phyloP scores from a whole-genome alignment of 805 yeast species.

The Hanseniaspora clermontiae region DNA sequence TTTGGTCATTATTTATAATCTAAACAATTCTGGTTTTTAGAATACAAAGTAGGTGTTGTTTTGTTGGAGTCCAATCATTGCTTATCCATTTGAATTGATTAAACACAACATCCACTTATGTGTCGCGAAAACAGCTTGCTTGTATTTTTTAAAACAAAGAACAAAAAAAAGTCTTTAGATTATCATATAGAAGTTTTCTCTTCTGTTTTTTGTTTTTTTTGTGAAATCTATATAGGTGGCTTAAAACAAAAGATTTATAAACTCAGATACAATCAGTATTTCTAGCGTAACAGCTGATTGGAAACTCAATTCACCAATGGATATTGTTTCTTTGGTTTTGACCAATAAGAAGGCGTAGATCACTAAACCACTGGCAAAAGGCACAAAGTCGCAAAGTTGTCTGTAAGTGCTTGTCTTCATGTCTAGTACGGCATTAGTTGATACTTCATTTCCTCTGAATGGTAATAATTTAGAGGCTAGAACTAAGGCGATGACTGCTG shows the following conservation, averaged over 20 bases:
- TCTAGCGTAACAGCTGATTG: not conserved
- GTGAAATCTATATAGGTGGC: not conserved
- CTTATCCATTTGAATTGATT: too few relatives aligned
- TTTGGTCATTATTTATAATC: too few relatives aligned
- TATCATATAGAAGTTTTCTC: not conserved
- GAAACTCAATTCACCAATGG: not conserved
- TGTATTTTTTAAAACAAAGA: not conserved
- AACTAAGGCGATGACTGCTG: not conserved
- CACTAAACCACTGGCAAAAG: not conserved
- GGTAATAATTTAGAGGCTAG: not conserved
- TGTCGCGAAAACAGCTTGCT: not conserved
- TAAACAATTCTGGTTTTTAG: too few relatives aligned
- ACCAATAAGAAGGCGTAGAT: not conserved
- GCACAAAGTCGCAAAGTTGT: not conserved
- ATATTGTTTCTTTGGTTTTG: not conserved
- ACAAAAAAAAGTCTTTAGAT: not conserved
- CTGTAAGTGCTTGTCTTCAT: not conserved
- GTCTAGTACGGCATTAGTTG: not conserved
- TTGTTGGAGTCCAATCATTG: not conserved
- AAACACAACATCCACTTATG: not conserved
- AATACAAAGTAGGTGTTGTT: not conserved
- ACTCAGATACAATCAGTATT: not conserved
- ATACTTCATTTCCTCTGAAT: not conserved
- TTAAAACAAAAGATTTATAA: not conserved
- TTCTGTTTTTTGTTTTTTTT: not conserved